Evolutionary conservation across 1,284 basidiomycete genomes (phyloP), one percentile per base, ranked within the genome.

Genomic region (Prillingera fragicola): DNA sequence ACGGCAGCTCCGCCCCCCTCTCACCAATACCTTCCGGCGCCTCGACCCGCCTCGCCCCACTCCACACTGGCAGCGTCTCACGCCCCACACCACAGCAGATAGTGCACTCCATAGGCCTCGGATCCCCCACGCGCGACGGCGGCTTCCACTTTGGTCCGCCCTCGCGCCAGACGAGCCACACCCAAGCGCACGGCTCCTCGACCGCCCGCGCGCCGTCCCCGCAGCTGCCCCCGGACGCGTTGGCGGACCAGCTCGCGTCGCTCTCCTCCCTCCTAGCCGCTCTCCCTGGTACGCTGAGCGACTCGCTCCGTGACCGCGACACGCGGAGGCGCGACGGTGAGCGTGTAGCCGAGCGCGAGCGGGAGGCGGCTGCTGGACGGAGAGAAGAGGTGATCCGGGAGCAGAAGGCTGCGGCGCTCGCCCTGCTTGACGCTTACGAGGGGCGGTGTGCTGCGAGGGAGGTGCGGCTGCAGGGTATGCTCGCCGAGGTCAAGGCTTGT

Each of bases 401-500:
- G 17, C 29, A 39, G 19, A 39, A 45, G 31, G 21, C 35, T 8
- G 35, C 43, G 7, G 33, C 49, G 15, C 15, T 43, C 19, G 46
- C 45, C 5, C 33, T 48, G 33, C 40, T 52, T 8, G 50, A 52
- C 3, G 46, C 40, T 17, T 43, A 46, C 2, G 50, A 52, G 27
- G 28, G 26, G 10, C 43, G 50, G 8, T 36, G 46, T 2, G 43
- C 43, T 24, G 46, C 46, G 9, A 37, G 50, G 1, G 50, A 52
- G 27, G 23, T 35, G 22, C 47, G 50, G 10, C 50, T 52, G 5
- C 46, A 48, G 29, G 40, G 17, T 6, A 36, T 52, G 33, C 37
- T 52, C 3, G 41, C 46, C 4, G 50, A 52, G 41, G 50, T 65
- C 8, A 52, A 48, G 33, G 23, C 50, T 15, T 43, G 28, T 8